phyloP scores from a whole-genome alignment of 1,139 yeast species.

The Magnusiomyces sp. region DNA sequence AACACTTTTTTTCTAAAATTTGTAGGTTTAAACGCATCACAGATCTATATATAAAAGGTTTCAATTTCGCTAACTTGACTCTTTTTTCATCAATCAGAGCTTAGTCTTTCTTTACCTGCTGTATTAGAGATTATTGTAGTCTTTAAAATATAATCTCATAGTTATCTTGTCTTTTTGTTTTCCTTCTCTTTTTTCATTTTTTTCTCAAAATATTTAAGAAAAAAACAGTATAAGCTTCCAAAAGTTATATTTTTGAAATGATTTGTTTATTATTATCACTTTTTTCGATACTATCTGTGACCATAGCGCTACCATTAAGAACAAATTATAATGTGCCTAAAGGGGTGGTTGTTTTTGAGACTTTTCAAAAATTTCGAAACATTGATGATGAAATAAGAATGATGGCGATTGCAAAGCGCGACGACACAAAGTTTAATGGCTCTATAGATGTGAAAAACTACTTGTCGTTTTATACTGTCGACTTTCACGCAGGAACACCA shows the following conservation, averaged over 20 bases:
- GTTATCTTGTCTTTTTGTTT: background rate
- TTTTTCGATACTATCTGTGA: background rate
- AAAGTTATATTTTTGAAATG: background rate
- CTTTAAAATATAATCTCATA: no score
- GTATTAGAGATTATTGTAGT: no score
- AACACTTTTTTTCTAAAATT: background rate
- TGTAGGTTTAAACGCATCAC: background rate
- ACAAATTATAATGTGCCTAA: background rate
- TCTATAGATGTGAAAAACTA: constrained; percentile 6
- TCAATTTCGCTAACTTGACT: background rate
- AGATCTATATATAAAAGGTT: background rate
- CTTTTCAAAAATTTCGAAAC: background rate
- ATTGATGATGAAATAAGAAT: background rate
- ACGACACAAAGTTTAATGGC: constrained; percentile 1
- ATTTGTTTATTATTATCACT: background rate
- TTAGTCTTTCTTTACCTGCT: no score
- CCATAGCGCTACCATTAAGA: background rate
- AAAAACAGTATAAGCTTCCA: background rate
- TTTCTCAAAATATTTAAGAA: no score
- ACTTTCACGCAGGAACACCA: constrained; percentile 38
- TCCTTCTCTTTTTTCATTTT: background rate
- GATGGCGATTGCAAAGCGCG: background rate
- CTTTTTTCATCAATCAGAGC: no score
- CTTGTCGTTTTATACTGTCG: constrained; percentile 22
- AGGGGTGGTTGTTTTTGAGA: constrained; percentile 2